These are phyloP conservation scores for Blastobotrys parvus DNA, from an alignment of 805 yeast genomes.

Conservation along the genomic window DNA sequence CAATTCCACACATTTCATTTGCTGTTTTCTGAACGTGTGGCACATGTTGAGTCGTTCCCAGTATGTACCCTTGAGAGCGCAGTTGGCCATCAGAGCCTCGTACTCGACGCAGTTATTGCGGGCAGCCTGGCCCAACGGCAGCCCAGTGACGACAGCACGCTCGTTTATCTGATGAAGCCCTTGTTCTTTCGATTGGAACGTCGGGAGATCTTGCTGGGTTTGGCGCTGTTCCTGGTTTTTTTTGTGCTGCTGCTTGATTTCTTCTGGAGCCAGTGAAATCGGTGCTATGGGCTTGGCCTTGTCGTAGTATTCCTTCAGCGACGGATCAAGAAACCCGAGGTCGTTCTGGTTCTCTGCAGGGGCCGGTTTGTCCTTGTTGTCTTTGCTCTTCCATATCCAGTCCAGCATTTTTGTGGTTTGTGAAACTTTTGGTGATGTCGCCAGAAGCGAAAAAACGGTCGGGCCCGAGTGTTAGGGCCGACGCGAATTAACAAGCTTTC, in stretches of 20 bases:
- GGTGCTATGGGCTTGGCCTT: slow-evolving; percentile 15
- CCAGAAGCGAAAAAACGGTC: neutral
- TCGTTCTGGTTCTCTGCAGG: neutral
- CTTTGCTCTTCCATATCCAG: neutral
- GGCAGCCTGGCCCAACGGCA: slow-evolving; percentile 20
- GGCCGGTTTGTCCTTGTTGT: neutral
- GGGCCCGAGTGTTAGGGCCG: too few species aligned
- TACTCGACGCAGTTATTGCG: slow-evolving; percentile 28
- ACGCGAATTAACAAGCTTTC: too few species aligned
- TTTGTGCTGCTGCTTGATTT: slow-evolving; percentile 4
- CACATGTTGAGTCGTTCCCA: slow-evolving; percentile 20
- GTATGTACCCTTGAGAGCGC: slow-evolving; percentile 20
- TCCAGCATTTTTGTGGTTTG: neutral
- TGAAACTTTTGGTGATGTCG: neutral
- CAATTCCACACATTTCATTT: slow-evolving; percentile 22
- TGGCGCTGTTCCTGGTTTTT: neutral
- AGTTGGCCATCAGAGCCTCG: slow-evolving; percentile 21
- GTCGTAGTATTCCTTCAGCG: slow-evolving; percentile 12
- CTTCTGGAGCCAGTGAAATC: slow-evolving; percentile 12
- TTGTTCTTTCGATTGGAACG: neutral
- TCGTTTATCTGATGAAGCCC: slow-evolving; percentile 2
- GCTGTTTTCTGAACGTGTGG: slow-evolving; percentile 17
- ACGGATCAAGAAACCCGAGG: slow-evolving; percentile 9
- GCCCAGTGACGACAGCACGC: neutral
- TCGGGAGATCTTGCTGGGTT: neutral